Base-by-base conservation (phyloP, 106 monocot species). In the Posidonia australis region DNA sequence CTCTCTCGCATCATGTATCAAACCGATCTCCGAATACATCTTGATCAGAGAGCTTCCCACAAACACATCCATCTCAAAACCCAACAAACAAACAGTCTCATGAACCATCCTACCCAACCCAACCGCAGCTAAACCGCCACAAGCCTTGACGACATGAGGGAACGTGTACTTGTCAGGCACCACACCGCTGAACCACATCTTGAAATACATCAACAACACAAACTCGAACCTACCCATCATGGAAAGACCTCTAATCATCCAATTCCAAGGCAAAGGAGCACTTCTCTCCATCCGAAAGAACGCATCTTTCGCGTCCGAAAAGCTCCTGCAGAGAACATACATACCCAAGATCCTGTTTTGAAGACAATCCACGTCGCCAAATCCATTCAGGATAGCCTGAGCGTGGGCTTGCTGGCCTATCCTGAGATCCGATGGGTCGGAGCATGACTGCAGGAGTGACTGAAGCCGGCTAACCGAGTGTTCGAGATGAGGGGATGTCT, bases 11-110 rank as follows among this genome's bases (percentile, higher is more conserved):
- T 79, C 70, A 12, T 41, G 21, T 17, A 98, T 44, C 13, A 13
- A 64, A 30, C 46, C 74, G 58, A 46, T 75, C 14, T 78, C 84
- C 0, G 81, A 71, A 57, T 87, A 85, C 78, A 98, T 76, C 24
- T 83, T 90, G 48, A 98, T 76, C 79, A 98, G 71, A 29, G 83
- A 76, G 51, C 85, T 98, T 11, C 90, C 96, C 30, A 98, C 66
- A 46, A 71, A 84, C 5, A 83, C 1, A 69, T 96, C 82, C 10
- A 46, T 67, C 19, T 84, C 87, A 67, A 90, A 75, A 63, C 82
- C 84, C 67, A 87, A 36, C n/a, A 13, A 66, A 13, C 59, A 23
- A 60, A 85, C 71, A 26, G 72, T 84, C 29, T 63, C 60, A 65
- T 98, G 90, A 43, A 98, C 53, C 58, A 80, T 44, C 19, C 67